phyloP scores from a whole-genome alignment of 176 grass and related monocot species.

The Raddia guianensis region DNA sequence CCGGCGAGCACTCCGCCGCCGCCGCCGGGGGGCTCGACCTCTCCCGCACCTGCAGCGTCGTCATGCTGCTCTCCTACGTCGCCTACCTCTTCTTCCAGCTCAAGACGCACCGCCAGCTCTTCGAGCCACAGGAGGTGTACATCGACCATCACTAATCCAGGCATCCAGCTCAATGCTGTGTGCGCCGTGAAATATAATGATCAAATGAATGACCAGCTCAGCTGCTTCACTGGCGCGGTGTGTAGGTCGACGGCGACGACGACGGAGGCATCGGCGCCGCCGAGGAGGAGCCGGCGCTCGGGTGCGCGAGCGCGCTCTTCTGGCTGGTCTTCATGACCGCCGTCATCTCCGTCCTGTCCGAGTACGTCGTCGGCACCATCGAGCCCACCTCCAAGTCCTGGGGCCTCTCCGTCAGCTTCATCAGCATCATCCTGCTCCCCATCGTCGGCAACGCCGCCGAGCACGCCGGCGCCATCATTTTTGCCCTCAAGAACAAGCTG shows the following conservation, averaged over 20 bases:
- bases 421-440: slow-evolving; percentile 78
- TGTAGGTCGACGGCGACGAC: slow-evolving; percentile 41
- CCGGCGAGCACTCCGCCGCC: slow-evolving; percentile 40
- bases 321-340: slow-evolving; percentile 77
- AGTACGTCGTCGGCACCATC: slow-evolving; percentile 90
- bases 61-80: slow-evolving; percentile 85
- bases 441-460: slow-evolving; percentile 91
- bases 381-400: slow-evolving; percentile 74
- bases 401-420: slow-evolving; percentile 79
- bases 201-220: background rate
- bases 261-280: slow-evolving; percentile 23
- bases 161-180: no score
- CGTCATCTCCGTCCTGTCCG: slow-evolving; percentile 73
- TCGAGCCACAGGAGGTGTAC: slow-evolving; percentile 67
- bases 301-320: slow-evolving; percentile 58
- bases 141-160: background rate
- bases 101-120: slow-evolving; percentile 87
- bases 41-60: slow-evolving; percentile 77
- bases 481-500: slow-evolving; percentile 81
- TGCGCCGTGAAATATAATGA: background rate
- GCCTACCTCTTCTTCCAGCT: slow-evolving; percentile 96
- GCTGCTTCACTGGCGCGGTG: background rate
- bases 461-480: slow-evolving; percentile 84
- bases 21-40: slow-evolving; percentile 52
- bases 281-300: slow-evolving; percentile 64